A percentile compares a stretch with the other conserved stretches of the same genome.
phyloP scores from a whole-genome alignment of 345 rosid species.

The Turritis glabra region DNA sequence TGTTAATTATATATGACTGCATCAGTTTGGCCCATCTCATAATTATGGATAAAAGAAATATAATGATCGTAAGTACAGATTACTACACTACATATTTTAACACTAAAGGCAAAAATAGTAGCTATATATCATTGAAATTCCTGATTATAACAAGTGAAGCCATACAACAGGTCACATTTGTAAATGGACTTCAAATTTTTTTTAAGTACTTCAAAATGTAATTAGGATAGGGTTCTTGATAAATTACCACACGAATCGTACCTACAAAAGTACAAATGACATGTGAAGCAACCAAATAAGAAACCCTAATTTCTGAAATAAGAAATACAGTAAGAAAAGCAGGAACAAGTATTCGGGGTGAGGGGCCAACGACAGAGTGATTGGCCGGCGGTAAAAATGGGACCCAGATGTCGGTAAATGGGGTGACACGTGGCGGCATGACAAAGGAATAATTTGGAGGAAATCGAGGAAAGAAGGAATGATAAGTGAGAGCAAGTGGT shows the following conservation, averaged over 20 bases:
- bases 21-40: constrained; percentile 20
- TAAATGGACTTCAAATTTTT: not conserved
- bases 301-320: constrained; percentile 15
- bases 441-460: constrained; percentile 27
- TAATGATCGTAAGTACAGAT: not conserved
- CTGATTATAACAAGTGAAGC: not conserved
- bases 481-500: constrained; percentile 29
- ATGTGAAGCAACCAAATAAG: not conserved
- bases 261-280: too few relatives aligned
- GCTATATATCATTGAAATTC: not conserved
- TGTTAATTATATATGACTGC: not conserved
- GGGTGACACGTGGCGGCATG: constrained; percentile 35
- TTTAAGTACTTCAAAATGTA: too few relatives aligned
- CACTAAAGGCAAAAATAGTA: not conserved
- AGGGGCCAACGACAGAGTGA: constrained; percentile 25
- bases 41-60: not conserved
- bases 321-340: not conserved
- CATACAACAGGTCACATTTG: not conserved
- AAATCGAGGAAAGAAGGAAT: constrained; percentile 32
- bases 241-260: not conserved
- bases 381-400: constrained; percentile 28
- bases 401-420: constrained; percentile 14
- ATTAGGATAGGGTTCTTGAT: too few relatives aligned
- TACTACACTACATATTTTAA: not conserved
- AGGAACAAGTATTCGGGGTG: not conserved